Evolutionary conservation across 1,139 yeast genomes (phyloP), one percentile per base, ranked within the genome.

Genomic region (Suhomyces maxii): DNA sequence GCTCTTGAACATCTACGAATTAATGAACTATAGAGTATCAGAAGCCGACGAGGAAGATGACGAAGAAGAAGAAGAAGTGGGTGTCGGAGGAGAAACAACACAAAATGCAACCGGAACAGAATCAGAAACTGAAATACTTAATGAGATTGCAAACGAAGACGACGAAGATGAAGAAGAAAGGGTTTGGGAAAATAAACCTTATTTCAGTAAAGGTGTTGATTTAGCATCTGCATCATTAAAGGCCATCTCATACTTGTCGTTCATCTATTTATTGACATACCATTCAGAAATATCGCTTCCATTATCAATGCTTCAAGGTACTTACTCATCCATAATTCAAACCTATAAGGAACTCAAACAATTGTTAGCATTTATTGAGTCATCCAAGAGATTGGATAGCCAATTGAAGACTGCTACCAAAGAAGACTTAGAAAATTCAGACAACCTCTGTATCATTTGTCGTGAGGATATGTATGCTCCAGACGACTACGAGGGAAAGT

Each of bases 401-500:
- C 83, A 79, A 52, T 70, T 93, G 45, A 79, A 78, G 6, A 77
- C 82, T 45, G 87, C 86, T 2, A 76, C 83, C 5, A 71, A 66
- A 30, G 79, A 73, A 31, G 96, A 90, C 46, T 70, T 91, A 51
- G 74, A 67, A 13, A 73, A 77, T 9, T 81, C 81, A 37, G 81
- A 84, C 52, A 79, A 77, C 49, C 69, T 86, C 34, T 89, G 97
- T 65, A 87, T 87, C 49, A 85, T 89, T 36, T 89, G 97, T 64
- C 80, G 95, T 40, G 96, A 89, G 52, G 95, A 86, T 50, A 87
- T 89, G 96, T 63, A 63, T 26, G 59, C 74, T 5, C 60, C 62
- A 8, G 77, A 70, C 12, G 63, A 60, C 11, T 71, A 64, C 53
- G 61, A 63, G 39, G 48, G 47, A 4, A 26, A 47, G 2, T 58